Evolutionary conservation across 164 flowering plant genomes (phyloP), one percentile per base, ranked within the genome.

Genomic region (Stephania cephalantha): DNA sequence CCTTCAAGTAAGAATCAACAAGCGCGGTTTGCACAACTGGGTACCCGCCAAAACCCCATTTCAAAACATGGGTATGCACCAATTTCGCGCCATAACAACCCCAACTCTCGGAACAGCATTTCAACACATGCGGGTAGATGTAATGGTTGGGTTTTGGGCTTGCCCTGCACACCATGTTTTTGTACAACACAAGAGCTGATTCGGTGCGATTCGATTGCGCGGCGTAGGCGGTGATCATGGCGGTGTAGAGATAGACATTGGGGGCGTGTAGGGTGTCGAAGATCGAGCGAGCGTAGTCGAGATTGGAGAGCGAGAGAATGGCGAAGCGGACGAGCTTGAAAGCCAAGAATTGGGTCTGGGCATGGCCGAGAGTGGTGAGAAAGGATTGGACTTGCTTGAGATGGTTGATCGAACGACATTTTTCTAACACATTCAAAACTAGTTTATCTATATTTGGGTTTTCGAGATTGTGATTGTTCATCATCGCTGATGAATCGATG

Each of bases 261-360:
- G 90, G 94, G 6, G 84, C 78, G 17, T 10, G 1, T 65, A 87
- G 75, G 52, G 71, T 64, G 53, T 88, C 82, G 75, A 90, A 88
- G 77, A 91, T 80, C 74, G 31, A 71, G 73, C 91, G 92, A 50
- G 89, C 92, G 70, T 89, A 86, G 46, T 53, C 7, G 63, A 91
- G 81, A 72, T 88, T 72, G 76, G 81, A 9, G 71, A 87, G 85
- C 8, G 82, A 18, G 70, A 82, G 81, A 17, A 81, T 63, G 83
- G 86, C 86, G 80, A 87, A 84, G 73, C 94, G 91, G 25, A 90
- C 73, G 52, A 89, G 91, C 75, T 89, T 89, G 89, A 90, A 88
- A n/a, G 84, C 77, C 71, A 76, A 83, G 85, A 88, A 84, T 46
- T 87, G 89, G 8, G 86, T 81, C 17, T 84, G 83, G 73, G 73